These are phyloP conservation scores for Mortierella sp. DNA, from an alignment of 371 early-diverging fungal genomes.

Conservation along the genomic window DNA sequence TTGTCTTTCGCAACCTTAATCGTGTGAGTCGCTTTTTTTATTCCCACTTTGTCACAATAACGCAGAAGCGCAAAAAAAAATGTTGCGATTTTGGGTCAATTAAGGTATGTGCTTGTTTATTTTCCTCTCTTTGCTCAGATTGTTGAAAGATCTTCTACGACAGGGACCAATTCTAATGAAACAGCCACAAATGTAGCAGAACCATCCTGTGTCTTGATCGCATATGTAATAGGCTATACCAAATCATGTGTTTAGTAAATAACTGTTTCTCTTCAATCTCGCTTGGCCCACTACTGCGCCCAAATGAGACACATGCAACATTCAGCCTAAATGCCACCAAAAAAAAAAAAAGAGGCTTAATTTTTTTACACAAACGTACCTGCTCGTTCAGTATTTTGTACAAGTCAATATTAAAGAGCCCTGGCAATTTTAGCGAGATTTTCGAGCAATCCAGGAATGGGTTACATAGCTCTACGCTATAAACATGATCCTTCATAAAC, in stretches of 20 bases:
- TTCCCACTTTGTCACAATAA: too few relatives aligned
- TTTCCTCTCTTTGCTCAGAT: too few relatives aligned
- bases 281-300: not conserved
- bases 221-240: constrained; percentile 29
- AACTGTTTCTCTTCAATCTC: not conserved
- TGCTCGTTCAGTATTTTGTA: constrained; percentile 73
- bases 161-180: constrained; percentile 25
- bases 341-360: not conserved
- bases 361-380: too few relatives aligned
- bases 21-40: too few relatives aligned
- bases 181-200: constrained; percentile 21
- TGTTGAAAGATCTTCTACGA: constrained; percentile 14
- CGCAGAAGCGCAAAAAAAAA: not conserved
- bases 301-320: not conserved
- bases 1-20: too few relatives aligned
- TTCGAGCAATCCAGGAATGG: constrained; percentile 70
- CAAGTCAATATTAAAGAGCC: constrained; percentile 62
- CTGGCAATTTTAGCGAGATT: constrained; percentile 66
- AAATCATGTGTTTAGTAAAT: too few relatives aligned
- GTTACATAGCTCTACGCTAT: constrained; percentile 74
- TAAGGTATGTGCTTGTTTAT: not conserved
- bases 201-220: constrained; percentile 19
- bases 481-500: constrained; percentile 62
- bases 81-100: not conserved
- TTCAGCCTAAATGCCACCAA: not conserved